Evolutionary conservation across 2,329 filamentous ascomycete species (phyloP).

Genomic region (Dothistroma pini): DNA sequence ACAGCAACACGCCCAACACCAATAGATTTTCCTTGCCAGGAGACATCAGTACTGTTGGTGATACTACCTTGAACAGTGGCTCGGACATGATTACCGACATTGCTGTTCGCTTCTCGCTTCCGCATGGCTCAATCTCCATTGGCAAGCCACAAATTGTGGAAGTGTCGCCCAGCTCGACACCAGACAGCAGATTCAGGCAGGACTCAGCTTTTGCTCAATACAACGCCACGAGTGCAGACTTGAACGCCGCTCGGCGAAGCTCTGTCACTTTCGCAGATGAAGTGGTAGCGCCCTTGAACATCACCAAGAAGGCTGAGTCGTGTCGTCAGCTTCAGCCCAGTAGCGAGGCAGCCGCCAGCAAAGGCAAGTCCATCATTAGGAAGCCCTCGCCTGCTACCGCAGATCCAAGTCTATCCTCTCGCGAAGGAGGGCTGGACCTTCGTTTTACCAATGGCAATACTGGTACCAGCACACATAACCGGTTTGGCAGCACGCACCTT

Average conservation of each 20-base stretch:
- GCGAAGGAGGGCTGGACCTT: conserved; percentile 28
- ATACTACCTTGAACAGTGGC: conserved; percentile 30
- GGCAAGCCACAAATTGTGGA: conserved; percentile 35
- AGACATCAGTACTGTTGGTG: conserved; percentile 32
- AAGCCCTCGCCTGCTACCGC: conserved; percentile 26
- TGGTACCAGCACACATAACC: conserved; percentile 22
- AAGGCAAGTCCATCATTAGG: conserved; percentile 28
- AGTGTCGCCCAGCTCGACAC: conserved; percentile 30
- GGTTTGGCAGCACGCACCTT: conserved; percentile 35
- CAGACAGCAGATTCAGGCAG: conserved; percentile 24
- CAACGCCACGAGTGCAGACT: conserved; percentile 15
- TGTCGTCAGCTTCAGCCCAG: conserved; percentile 17
- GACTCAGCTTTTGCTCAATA: conserved; percentile 18
- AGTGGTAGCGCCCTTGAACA: conserved; percentile 32
- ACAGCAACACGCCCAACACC: conserved; percentile 23
- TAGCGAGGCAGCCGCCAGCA: conserved; percentile 19
- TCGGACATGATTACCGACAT: conserved; percentile 37
- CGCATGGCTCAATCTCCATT: conserved; percentile 35
- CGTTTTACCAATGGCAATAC: conserved; percentile 23
- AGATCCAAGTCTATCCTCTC: conserved; percentile 18
- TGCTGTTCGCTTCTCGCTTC: conserved; percentile 38
- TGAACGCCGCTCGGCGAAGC: conserved; percentile 20
- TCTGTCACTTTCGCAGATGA: conserved; percentile 36
- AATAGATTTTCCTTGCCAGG: conserved; percentile 33
- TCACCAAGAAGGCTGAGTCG: conserved; percentile 30